Conservation (phyloP, 768 basidiomycete species). For the Kwoniella newhampshirensis region DNA sequence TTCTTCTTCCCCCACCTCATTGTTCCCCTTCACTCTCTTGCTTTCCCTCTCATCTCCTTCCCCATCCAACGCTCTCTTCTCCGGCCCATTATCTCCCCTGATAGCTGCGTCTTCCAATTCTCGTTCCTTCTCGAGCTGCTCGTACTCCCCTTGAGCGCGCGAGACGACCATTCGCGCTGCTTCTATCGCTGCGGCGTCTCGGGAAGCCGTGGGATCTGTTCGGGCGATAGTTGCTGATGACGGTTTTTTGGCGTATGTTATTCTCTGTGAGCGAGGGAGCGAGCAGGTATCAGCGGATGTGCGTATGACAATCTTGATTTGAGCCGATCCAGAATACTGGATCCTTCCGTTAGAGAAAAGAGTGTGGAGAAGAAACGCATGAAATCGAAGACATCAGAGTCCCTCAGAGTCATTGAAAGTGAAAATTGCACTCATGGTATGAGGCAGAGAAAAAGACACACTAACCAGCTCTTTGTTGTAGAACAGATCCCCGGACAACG, state of each 20-base stretch:
- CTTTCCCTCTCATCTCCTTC: conserved; percentile 61
- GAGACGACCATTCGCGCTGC: conserved; percentile 53
- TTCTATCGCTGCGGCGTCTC: conserved; percentile 49
- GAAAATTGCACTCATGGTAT: background rate
- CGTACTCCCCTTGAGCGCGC: conserved; percentile 57
- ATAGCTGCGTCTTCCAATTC: conserved; percentile 60
- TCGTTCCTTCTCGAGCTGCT: conserved; percentile 55
- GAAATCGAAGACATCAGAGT: no score
- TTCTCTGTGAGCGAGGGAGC: conserved; percentile 61
- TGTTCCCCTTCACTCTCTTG: conserved; percentile 71
- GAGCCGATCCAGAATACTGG: no score
- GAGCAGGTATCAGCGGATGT: no score
- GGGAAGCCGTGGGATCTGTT: conserved; percentile 62
- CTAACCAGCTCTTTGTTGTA: conserved; percentile 89
- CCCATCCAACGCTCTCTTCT: conserved; percentile 61
- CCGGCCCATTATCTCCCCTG: conserved; percentile 19
- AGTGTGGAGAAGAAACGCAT: no score
- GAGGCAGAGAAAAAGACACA: conserved; percentile 19
- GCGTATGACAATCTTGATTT: no score
- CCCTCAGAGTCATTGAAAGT: no score
- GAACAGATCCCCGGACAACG: conserved; percentile 86
- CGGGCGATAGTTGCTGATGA: conserved; percentile 77
- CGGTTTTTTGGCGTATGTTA: conserved; percentile 84
- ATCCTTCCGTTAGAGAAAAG: no score
- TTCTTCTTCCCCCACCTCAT: conserved; percentile 69